Conservation (phyloP, 164 flowering plant genomes). For the Vitis riparia region DNA sequence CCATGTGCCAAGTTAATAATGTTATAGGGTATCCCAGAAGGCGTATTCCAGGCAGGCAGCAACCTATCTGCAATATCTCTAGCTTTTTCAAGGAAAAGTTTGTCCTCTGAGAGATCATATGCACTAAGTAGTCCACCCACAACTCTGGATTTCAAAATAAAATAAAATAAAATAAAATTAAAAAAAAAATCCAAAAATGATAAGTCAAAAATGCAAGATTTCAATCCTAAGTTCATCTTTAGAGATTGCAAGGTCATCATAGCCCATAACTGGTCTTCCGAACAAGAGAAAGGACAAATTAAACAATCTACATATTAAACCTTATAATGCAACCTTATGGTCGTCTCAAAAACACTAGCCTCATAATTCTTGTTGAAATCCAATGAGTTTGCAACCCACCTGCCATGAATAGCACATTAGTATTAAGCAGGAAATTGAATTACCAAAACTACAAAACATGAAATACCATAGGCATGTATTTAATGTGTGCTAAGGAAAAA, state of each 20-base stretch:
- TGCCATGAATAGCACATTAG: constrained; percentile 30
- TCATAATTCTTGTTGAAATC: constrained; percentile 93
- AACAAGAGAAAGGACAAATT: constrained; percentile 11
- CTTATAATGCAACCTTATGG: constrained; percentile 97
- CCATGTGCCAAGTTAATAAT: constrained; percentile 79
- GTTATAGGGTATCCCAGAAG: constrained; percentile 91
- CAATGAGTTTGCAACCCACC: constrained; percentile 94
- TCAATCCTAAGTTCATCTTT: neutral
- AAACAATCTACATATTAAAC: constrained; percentile 50
- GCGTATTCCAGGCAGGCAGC: constrained; percentile 97
- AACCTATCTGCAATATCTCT: constrained; percentile 92
- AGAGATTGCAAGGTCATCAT: neutral
- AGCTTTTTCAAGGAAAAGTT: constrained; percentile 88
- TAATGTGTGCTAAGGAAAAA: no score
- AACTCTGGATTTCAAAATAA: constrained; percentile 53
- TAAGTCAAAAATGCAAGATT: no score
- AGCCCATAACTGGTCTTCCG: neutral
- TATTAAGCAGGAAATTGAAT: constrained; percentile 3
- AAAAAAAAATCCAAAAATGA: neutral
- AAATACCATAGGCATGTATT: neutral
- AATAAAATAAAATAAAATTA: no score
- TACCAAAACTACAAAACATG: neutral
- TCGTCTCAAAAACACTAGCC: constrained; percentile 99
- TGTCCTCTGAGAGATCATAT: constrained; percentile 91
- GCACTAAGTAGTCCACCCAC: constrained; percentile 99